Evolutionary conservation across 805 yeast genomes (phyloP), one percentile per base, ranked within the genome.

Genomic region (Sugiyamaella chiloensis): DNA sequence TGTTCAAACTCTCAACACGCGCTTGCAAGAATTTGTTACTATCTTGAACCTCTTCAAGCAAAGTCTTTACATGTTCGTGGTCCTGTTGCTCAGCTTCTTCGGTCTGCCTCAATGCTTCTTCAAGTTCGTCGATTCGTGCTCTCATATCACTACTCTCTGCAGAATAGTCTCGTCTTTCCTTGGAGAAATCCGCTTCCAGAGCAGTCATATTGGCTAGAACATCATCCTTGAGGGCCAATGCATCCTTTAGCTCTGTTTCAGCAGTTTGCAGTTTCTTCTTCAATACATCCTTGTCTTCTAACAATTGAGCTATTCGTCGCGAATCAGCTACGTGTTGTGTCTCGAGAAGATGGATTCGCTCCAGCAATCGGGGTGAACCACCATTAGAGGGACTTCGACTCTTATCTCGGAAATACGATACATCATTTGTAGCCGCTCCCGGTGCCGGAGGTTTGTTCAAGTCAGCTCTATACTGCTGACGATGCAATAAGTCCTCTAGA

Each of bases 401-500:
- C 19, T 32, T 37, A 16, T 34, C 42, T 5, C 27, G n/a, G 20
- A 34, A 34, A 19, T 34, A 34, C 14, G 36, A 31, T 20, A 17
- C 29, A 6, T 45, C 44, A 19, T 34, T 44, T 20, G 35, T 16
- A 6, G 19, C n/a, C 17, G 16, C 24, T 8, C 23, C 43, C 4
- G 48, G 30, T 6, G 31, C 34, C 17, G 40, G 20, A n/a, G 32
- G 24, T 8, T 17, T 17, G 17, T 35, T 34, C 36, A 36, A 24
- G 12, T 29, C 47, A n/a, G 29, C 51, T n/a, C 51, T 40, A 37
- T 40, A 50, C 36, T 79, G 87, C 46, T 80, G 84, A 52, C 85
- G 87, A 60, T 88, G 93, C 12, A 89, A 66, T 31, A 88, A 65
- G 46, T 79, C 83, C 56, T 89, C 96, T 44, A 91, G 72, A 55